Evolutionary conservation across 2,329 filamentous ascomycete genomes (phyloP), one percentile per base, ranked within the genome.

Genomic region (Cordyceps cicadae): DNA sequence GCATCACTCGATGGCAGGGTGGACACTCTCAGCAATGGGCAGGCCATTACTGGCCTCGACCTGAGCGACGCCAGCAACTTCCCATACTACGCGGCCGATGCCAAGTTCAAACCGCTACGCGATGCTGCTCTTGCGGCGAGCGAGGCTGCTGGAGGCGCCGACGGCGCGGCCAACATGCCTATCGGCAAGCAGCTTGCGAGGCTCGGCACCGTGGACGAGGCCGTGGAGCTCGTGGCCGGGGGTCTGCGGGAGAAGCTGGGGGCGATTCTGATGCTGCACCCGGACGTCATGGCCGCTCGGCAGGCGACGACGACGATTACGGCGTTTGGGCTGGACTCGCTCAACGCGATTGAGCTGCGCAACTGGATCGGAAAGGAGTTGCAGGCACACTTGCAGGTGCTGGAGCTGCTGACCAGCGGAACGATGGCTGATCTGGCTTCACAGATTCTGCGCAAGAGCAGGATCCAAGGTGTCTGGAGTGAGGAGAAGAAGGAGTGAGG

Each of bases 61-160:
- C 77, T 83, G 63, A 64, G 64, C 8, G 78, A 75, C 24, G 73
- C 75, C 6, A 70, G 70, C 3, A 70, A 75, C 65, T 70, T 76
- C 54, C 80, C 80, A 0, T 84, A 82, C 71, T 85, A 81, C 77
- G 77, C 76, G 3, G 67, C 74, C 2, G 82, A 85, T 54, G 79
- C 77, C 58, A 83, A 81, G 67, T 84, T 84, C 70, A 76, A 77
- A 60, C 72, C 76, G 37, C 73, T 84, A 29, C 76, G 76, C 14
- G 69, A 76, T 7, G 66, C 66, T 2, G 74, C 73, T 68, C 48
- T 76, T 69, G 39, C 69, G 9, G 61, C 64, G 14, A 64, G 65
- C 21, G 51, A 61, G 9, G 65, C 64, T 4, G 43, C 60, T 29
- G 61, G 55, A 21, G 58, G 50, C n/a, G 6, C 53, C 1, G 46